Base-by-base conservation (phyloP, 495 filamentous ascomycete genomes). In the Xeromyces bisporus region DNA sequence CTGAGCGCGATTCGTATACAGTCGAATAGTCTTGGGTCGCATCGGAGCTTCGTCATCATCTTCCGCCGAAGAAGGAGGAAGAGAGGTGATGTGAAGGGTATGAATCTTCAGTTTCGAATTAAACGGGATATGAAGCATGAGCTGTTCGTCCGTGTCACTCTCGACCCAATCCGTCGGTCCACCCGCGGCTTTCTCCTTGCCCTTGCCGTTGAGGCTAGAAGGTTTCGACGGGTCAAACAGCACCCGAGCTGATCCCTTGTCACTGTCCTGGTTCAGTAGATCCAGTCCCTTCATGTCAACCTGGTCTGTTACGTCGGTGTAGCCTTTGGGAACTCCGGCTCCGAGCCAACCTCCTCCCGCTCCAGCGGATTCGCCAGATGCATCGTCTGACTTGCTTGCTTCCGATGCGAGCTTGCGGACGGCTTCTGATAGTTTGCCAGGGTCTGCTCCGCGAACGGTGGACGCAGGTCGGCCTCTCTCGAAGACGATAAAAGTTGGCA, bases 71-170 rank as follows among this genome's bases (percentile, higher is more conserved):
- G 48, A 37, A 5, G 75, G 69, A 2, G 78, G 77, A 12, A 84
- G 44, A 10, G 85, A 94, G 4, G 91, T 96, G 36, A 96, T 66
- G 48, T 96, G 69, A 26, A 97, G 51, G 3, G 84, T 83, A 49
- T 93, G 86, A 17, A 94, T 67, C 64, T 96, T 97, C 35, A 93
- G 43, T 28, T 76, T 82, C 7, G 77, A 73, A 52, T 84, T 75
- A 54, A 97, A 93, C 6, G 89, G 89, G 28, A 92, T 61, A 50
- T 77, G 94, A 31, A 97, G 69, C 75, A 97, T 80, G 36, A 97
- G 53, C 64, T 97, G 91, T 60, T 94, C 84, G 50, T 97, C 89
- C n/a, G 86, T 93, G 47, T 94, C 91, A 47, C 82, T 93, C 64
- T 96, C 83, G n/a, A 94, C 71, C 82, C 84, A 96, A 55, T 97